Base-by-base conservation (phyloP, 352 stramenopile species). In the Halophytophthora batemanensis region DNA sequence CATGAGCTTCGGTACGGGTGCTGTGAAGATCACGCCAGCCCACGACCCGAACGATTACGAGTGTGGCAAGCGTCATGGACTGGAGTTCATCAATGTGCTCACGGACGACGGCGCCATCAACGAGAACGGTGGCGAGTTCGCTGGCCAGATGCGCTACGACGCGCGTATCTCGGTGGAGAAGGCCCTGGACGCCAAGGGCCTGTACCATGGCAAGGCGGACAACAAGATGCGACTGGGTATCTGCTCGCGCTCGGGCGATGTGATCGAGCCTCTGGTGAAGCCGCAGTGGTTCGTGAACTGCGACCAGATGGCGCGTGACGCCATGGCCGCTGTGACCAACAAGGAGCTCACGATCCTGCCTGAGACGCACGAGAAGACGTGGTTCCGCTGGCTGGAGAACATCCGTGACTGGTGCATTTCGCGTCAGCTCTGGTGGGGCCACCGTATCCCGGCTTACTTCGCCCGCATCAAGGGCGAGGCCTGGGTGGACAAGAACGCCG, bases 331-430 rank as follows among this genome's bases (percentile, higher is more conserved):
- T 13, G 85, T 95, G 28, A 86, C 74, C 1, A 85, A 80, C 48
- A 90, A 91, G 55, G 75, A 92, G n/a, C 65, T 95, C 5, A 85
- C 43, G 50, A 92, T 95, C 53, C 48, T 93, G 21, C 85, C 85
- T 0, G 81, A 89, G 56, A 71, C 67, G 2, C 85, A 95, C 70
- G 95, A 99, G 70, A 98, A 98, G 63, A 98, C 91, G 37, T 97
- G 93, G 89, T 95, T 97, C 61, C 95, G 96, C 50, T 99, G 96
- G 95, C 81, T 99, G 17, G 93, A 97, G 41, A 98, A 98, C 66
- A 98, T 98, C 64, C 94, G 97, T 57, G 97, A 99, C 77, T 99
- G 97, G 97, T 99, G 97, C 74, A 95, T 99, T 36, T 99, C 93
- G 25, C 84, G 97, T 50, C 97, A 99, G 71, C 72, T 99, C 28